phyloP scores from a whole-genome alignment of 768 basidiomycete genomes.

The Leccinum variicolor region DNA sequence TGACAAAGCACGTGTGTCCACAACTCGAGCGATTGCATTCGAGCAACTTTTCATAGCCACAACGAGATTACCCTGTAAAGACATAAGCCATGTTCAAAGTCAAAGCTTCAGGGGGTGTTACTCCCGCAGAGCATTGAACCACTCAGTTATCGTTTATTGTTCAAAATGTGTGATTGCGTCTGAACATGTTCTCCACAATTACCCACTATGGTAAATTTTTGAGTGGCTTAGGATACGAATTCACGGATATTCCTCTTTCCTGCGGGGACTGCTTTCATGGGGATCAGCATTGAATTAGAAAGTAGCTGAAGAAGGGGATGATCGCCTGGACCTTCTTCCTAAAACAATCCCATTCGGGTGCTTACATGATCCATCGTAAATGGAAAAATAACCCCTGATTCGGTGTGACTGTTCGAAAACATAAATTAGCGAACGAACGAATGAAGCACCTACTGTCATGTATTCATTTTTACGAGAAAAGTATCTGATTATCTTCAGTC shows the following conservation, averaged over 20 bases:
- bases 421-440: not conserved
- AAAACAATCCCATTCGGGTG: conserved; percentile 1
- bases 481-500: not conserved
- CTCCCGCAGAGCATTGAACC: conserved; percentile 14
- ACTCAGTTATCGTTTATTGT: conserved; percentile 17
- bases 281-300: not conserved
- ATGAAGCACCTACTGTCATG: not conserved
- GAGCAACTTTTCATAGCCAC: conserved; percentile 8
- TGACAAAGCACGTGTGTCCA: conserved; percentile 10
- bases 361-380: conserved; percentile 5
- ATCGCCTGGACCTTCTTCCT: conserved; percentile 3
- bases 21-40: conserved; percentile 26
- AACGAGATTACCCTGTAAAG: conserved; percentile 17
- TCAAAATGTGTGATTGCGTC: conserved; percentile 22
- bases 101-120: conserved; percentile 2
- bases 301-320: not conserved
- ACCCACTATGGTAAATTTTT: not conserved
- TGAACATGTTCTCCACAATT: conserved; percentile 13
- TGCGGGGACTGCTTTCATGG: not conserved
- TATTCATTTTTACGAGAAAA: not conserved
- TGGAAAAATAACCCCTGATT: not conserved
- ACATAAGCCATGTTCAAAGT: conserved; percentile 20
- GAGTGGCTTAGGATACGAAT: conserved; percentile 9
- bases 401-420: not conserved
- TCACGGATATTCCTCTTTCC: not conserved